Evolutionary conservation across 129 eudicot species (phyloP).

Genomic region (Tanacetum coccineum): DNA sequence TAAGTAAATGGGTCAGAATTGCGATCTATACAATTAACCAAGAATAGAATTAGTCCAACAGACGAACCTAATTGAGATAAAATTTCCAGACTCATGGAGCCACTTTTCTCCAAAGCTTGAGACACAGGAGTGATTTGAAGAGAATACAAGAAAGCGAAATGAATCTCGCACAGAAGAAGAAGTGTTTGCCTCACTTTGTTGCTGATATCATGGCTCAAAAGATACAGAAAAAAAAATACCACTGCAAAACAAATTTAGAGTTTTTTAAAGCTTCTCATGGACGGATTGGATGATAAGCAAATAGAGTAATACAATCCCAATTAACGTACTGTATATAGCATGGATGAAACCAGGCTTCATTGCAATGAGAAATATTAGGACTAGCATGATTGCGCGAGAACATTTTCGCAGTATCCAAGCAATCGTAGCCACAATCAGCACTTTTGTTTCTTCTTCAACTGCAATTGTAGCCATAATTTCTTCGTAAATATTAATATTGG

Average conservation of each 20-base stretch:
- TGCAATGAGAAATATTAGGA: constrained; percentile 44
- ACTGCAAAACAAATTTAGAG: constrained; percentile 31
- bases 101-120: constrained; percentile 38
- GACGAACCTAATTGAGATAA: constrained; percentile 43
- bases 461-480: constrained; percentile 17
- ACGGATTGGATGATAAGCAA: constrained; percentile 10
- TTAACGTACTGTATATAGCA: constrained; percentile 44
- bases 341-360: constrained; percentile 55
- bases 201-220: constrained; percentile 44
- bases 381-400: constrained; percentile 54
- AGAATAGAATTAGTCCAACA: neutral
- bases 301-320: neutral
- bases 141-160: constrained; percentile 45
- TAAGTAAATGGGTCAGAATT: constrained; percentile 1
- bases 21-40: neutral
- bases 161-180: constrained; percentile 47
- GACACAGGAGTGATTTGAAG: constrained; percentile 42
- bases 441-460: constrained; percentile 55
- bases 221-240: constrained; percentile 48
- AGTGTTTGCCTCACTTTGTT: constrained; percentile 39
- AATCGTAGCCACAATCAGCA: constrained; percentile 48
- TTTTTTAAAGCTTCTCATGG: constrained; percentile 10
- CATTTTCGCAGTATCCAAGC: constrained; percentile 54
- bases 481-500: neutral
- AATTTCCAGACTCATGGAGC: constrained; percentile 35